Base-by-base conservation (phyloP, 208 protist species). In the Leishmania arabica region DNA sequence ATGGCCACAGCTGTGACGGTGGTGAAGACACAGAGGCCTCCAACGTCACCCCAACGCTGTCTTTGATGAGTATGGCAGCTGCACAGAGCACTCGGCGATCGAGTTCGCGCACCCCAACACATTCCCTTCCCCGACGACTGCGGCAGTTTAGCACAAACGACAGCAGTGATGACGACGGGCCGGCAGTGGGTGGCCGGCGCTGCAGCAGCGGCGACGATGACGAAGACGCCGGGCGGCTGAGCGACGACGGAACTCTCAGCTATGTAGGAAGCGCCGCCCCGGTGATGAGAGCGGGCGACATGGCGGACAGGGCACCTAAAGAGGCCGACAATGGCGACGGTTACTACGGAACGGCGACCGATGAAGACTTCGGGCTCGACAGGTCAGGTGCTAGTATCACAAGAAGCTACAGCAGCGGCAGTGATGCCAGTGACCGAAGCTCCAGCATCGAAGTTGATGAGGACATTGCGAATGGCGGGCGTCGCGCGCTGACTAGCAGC, bases 11-110 rank as follows among this genome's bases (percentile, higher is more conserved):
- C 37, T 42, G 56, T 21, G 80, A 76, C 0, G 69, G 42, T 54
- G 66, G 80, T 5, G 80, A 80, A 34, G 68, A 56, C n/a, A 74
- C 73, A 7, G 73, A 47, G 65, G 62, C 53, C 17, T 71, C 47
- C 40, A 51, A 53, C 37, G 24, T 56, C 17, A 77, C 27, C 62
- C 54, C 45, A 37, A 6, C 27, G 5, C 27, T 62, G 3, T 66
- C 68, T 21, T 42, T 34, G 24, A 62, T 62, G n/a, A n/a, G 15
- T 17, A 19, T 31, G 54, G 74, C 34, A 8, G 7, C 74, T 2
- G 74, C 21, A 24, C 58, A 3, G 74, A 40, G 8, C 37, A 19
- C 34, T n/a, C 74, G 40, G 19, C 53, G 37, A 6, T 34, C 21
- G 34, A 66, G 27, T 49, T 65, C 6, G 37, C 53, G 40, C 34